Base-by-base conservation (phyloP, 805 yeast species). In the Zygosaccharomyces kombuchaensis region DNA sequence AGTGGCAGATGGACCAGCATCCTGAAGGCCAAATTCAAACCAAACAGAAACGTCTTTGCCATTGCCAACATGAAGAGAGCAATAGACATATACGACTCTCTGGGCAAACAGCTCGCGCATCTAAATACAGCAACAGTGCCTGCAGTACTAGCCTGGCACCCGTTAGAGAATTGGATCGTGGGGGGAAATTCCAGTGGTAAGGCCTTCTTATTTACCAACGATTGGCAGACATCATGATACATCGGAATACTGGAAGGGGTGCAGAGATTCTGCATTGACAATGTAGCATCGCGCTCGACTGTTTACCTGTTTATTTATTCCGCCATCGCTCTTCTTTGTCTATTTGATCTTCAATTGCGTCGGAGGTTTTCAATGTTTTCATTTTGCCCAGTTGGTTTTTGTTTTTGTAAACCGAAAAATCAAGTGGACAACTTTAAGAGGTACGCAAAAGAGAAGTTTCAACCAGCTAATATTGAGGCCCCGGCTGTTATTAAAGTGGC, bases 1-100 rank as follows among this genome's bases (percentile, higher is more conserved):
- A 85, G 96, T 0, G 99, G 99, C 0, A 73, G 96, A 53, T 91
- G 99, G 99, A 96, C 93, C 0, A 82, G 96, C 1, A 91, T 91
- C 38, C 69, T 91, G 46, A 88, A 91, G 56, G 81, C 96, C 0
- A 76, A 81, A 58, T 91, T 97, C 95, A 97, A 93, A 50, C 63
- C 67, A 2, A 67, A 74, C 26, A 72, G 77, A 25, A 85, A 89
- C 52, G 89, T 91, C 58, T 88, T 93, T 65, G 86, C 84, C 13
- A 91, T 91, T 56, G 98, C 87, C 9, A 91, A 91, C 63, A 93
- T 91, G 99, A 87, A 84, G 54, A 74, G 93, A 51, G 87, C 79
- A 40, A 75, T 89, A 45, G 99, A 93, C 64, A 74, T 93, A 4
- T 93, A 84, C 59, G 81, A 81, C 36, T 80, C 85, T 43, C 68